phyloP scores from a whole-genome alignment of 169 alveolate species.

The Plasmodium billcollinsi region DNA sequence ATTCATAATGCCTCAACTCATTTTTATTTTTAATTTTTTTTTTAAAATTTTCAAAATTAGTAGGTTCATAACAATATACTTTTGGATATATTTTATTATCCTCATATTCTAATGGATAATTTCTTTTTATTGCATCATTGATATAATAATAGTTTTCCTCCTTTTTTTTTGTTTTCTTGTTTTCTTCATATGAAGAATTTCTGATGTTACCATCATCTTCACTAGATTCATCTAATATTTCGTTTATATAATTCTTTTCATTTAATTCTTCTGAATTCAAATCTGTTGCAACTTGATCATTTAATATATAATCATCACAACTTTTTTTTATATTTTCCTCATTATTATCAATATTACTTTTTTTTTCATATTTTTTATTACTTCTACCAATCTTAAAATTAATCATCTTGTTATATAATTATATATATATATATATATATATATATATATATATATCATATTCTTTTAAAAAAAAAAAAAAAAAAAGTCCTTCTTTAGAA shows the following conservation, averaged over 20 bases:
- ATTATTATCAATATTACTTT: neutral
- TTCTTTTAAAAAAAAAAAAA: neutral
- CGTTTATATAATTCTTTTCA: slow-evolving; percentile 20
- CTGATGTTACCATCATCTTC: slow-evolving; percentile 26
- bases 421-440: neutral
- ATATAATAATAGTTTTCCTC: slow-evolving; percentile 39
- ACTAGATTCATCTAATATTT: slow-evolving; percentile 34
- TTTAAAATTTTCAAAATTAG: slow-evolving; percentile 58
- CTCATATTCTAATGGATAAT: slow-evolving; percentile 71
- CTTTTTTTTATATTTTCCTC: neutral
- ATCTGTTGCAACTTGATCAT: neutral
- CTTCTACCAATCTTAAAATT: neutral
- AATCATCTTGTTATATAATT: neutral
- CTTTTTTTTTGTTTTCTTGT: neutral
- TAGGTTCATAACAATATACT: slow-evolving; percentile 74
- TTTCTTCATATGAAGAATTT: neutral
- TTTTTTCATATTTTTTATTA: neutral
- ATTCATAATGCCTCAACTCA: slow-evolving; percentile 74
- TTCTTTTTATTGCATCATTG: slow-evolving; percentile 51
- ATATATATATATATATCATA: neutral
- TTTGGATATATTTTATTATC: slow-evolving; percentile 74
- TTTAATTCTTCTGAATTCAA: neutral
- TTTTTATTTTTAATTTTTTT: slow-evolving; percentile 73
- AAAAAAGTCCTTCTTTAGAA: too few species aligned
- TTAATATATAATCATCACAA: neutral